Base-by-base conservation (phyloP, 2,329 filamentous ascomycete genomes). In the Colletotrichum sp. region DNA sequence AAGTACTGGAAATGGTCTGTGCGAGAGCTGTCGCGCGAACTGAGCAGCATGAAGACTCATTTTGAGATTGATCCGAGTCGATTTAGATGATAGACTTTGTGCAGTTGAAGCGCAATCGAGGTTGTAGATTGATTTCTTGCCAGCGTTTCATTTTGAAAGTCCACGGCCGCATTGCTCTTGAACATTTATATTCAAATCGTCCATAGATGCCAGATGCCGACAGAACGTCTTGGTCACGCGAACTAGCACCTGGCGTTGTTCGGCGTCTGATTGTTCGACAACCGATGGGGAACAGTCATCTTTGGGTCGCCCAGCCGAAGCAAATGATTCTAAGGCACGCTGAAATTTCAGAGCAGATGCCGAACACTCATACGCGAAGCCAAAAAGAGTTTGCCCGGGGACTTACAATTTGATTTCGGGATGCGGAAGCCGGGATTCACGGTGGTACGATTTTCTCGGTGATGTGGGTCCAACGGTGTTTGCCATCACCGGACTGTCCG, bases 391-490 rank as follows among this genome's bases (percentile, higher is more conserved):
- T n/a, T 48, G 58, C 1, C n/a, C 16, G 28, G n/a, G 28, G 5
- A 18, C 18, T 32, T n/a, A 8, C 18, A 32, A n/a, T 32, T 32
- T 61, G 26, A 12, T 28, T 16, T 58, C 14, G 18, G 58, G 58
- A 24, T 61, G n/a, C 28, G 30, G 10, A 61, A n/a, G 16, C 30
- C 58, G 58, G 58, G 18, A 61, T 61, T 61, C 7, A 32, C 32
- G 28, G 30, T 61, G 58, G 7, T 32, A 61, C 28, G 58, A 61
- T 34, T 34, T 9, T 32, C 32, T 32, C 58, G 58, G 58, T 61
- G 26, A 58, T 58, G 58, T 61, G 58, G 58, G 58, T 61, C 30
- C 18, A 21, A n/a, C 58, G 58, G 58, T 32, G 58, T 61, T 61
- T 61, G 58, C 30, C 13, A 3, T 21, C 6, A n/a, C 30, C 58